Base-by-base conservation (phyloP, 1,284 basidiomycete species). In the Cutaneotrichosporon mucoides region DNA sequence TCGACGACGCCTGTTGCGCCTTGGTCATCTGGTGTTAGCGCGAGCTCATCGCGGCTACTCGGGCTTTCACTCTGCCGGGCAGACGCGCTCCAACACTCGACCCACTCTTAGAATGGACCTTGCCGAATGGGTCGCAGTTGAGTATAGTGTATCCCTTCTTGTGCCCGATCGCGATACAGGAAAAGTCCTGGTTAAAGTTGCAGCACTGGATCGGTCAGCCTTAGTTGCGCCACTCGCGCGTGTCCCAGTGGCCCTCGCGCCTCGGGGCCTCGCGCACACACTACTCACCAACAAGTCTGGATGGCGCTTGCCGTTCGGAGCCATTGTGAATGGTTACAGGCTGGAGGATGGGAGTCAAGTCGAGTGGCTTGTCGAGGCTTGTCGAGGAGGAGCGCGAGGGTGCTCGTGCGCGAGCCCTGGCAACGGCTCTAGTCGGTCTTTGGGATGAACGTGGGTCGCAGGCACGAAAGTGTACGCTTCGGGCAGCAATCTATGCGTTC, bases 121-220 rank as follows among this genome's bases (percentile, higher is more conserved):
- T 84, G 45, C 94, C 95, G 75, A 93, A 99, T 52, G 96, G 96
- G 76, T 99, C 95, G 76, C 92, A 97, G 75, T 98, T 98, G 53
- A 92, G 90, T 76, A 99, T 97, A 67, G 88, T 90, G 76, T 98
- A 99, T 4, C 96, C 96, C 77, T 90, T 92, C 68, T 89, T 86
- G 52, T 95, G 96, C 1, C 96, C 96, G 8, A 98, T 89, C 2
- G 92, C 92, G 62, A 97, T 85, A 76, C 94, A 97, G 41, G 73
- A 76, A 60, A 75, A 78, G 67, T 79, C 77, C 59, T 79, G 77
- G 62, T 79, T 79, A 67, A 78, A 79, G 59, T 76, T 78, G 62
- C 77, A 79, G 63, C 73, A 73, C 76, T 77, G 57, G 2, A 24
- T 24, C 12, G 4, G 62, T 62, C 50, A 62, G 63, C n/a, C n/a